phyloP scores from a whole-genome alignment of 2,329 filamentous ascomycete genomes.

The Cytospora schulzeri region DNA sequence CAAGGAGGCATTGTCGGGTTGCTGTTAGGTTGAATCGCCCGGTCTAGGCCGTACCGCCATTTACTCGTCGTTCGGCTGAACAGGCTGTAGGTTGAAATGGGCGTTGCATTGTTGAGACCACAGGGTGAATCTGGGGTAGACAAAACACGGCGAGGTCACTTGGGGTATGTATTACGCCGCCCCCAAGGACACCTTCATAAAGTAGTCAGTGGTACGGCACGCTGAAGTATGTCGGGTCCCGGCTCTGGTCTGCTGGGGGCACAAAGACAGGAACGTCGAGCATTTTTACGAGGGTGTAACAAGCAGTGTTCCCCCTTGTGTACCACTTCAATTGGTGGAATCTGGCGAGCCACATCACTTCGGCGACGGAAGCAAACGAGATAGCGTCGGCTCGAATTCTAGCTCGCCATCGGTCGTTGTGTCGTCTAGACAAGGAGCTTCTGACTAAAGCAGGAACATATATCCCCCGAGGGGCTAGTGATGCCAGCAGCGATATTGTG shows the following conservation, averaged over 20 bases:
- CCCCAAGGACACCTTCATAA: background rate
- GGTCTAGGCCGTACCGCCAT: background rate
- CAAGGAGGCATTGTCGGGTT: background rate
- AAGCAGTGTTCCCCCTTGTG: background rate
- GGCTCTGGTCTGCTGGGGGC: background rate
- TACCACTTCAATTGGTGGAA: constrained; percentile 21
- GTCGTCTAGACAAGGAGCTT: constrained; percentile 8
- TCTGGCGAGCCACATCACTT: constrained; percentile 8
- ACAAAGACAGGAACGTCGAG: constrained; percentile 7
- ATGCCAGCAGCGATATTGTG: background rate
- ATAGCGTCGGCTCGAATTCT: background rate
- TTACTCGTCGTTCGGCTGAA: background rate
- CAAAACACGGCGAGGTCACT: background rate
- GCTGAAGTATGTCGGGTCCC: background rate
- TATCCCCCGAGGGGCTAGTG: background rate
- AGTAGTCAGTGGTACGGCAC: background rate
- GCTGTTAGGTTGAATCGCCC: background rate
- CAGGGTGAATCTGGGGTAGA: background rate
- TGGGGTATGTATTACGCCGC: background rate
- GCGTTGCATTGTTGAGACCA: background rate
- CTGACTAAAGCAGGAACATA: background rate
- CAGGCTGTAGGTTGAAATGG: background rate
- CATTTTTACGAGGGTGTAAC: constrained; percentile 8
- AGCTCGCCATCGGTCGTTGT: background rate
- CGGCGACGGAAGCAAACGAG: constrained; percentile 16